Percentiles rank a stretch among this genome's conserved stretches.
Evolutionary conservation across 139 green algal species (phyloP).

Genomic region (Ettlia oleoabundans): DNA sequence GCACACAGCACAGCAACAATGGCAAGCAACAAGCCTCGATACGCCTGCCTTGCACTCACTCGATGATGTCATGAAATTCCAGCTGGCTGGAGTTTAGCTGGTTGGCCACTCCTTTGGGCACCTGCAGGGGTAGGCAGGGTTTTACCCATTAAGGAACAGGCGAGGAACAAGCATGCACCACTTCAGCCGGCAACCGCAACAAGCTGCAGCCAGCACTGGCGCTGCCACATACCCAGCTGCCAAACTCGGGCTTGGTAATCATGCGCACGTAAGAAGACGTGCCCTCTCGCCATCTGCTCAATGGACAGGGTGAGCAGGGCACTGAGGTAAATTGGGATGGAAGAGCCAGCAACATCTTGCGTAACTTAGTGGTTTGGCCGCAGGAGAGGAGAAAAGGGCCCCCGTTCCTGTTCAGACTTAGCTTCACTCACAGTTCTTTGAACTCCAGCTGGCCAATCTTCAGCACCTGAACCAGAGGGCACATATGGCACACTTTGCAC

Average conservation of each 20-base stretch:
- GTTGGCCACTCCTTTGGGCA: constrained; percentile 23
- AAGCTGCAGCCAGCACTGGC: too few species aligned
- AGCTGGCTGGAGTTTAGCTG: neutral
- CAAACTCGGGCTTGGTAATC: constrained; percentile 54
- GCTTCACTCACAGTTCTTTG: neutral
- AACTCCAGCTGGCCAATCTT: constrained; percentile 18
- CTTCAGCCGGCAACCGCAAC: too few species aligned
- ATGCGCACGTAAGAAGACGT: constrained; percentile 37
- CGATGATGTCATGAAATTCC: constrained; percentile 28
- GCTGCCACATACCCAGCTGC: constrained; percentile 33
- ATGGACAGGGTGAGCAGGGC: too few species aligned
- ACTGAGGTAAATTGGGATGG: too few species aligned
- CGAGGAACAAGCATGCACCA: too few species aligned
- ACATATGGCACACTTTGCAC: too few species aligned
- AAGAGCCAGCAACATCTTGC: constrained; percentile 26
- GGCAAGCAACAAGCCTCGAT: too few species aligned
- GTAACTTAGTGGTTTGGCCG: neutral
- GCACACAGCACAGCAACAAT: too few species aligned
- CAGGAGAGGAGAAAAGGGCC: neutral
- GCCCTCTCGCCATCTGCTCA: constrained; percentile 27
- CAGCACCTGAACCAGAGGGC: neutral
- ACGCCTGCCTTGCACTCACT: too few species aligned
- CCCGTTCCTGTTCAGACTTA: too few species aligned
- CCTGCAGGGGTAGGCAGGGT: neutral
- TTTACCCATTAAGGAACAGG: too few species aligned